Conservation (phyloP, 305 asterid genomes). For the Fraxinus albicans region DNA sequence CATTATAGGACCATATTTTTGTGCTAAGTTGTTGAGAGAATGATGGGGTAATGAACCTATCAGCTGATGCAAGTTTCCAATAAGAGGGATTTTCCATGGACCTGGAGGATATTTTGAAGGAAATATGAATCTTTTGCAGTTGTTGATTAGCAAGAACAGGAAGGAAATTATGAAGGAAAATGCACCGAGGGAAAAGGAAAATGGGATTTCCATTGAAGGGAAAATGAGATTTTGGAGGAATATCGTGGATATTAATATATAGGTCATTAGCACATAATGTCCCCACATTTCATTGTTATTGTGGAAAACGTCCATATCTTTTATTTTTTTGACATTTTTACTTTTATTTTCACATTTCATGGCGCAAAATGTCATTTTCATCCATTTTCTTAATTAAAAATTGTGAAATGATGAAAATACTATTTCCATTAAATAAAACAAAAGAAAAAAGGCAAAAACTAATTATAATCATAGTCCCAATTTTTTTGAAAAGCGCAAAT, state of each 20-base stretch:
- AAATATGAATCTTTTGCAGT: neutral
- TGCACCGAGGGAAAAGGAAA: neutral
- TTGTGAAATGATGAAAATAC: no score
- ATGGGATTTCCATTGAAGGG: neutral
- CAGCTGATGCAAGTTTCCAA: neutral
- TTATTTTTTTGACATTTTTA: no score
- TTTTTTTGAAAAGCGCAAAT: no score
- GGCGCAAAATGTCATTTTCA: no score
- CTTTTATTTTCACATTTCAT: no score
- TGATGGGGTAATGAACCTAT: neutral
- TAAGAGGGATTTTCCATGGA: conserved; percentile 22
- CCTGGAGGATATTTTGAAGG: conserved; percentile 4
- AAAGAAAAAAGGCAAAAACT: no score
- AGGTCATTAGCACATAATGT: no score
- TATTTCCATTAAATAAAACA: no score
- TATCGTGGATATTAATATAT: neutral
- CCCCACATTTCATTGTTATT: no score
- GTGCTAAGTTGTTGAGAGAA: neutral
- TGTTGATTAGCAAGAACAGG: neutral
- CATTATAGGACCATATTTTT: neutral
- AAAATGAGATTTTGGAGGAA: neutral
- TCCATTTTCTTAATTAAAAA: no score
- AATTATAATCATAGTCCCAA: no score
- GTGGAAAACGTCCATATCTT: no score
- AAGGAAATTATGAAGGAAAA: neutral